Percentiles rank a stretch among this genome's conserved stretches.
Evolutionary conservation across 2,329 filamentous ascomycete species (phyloP).

Genomic region (Ophiostoma tasmaniense): DNA sequence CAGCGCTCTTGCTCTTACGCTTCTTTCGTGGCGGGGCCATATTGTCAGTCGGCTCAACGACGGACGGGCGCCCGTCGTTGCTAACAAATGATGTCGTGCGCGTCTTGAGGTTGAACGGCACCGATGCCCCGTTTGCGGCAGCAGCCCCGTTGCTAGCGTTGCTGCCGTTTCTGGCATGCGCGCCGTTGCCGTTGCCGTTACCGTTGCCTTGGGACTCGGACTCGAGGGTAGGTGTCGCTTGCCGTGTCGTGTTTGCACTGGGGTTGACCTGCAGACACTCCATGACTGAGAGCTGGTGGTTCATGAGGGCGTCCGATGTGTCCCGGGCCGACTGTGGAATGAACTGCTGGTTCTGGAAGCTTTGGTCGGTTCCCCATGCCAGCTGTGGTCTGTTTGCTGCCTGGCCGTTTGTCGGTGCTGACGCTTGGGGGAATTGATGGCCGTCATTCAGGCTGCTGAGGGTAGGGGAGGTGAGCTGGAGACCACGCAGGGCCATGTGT

Average conservation of each 20-base stretch:
- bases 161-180: neutral
- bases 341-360: conserved; percentile 48
- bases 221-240: conserved; percentile 42
- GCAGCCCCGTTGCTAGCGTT: neutral
- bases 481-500: neutral
- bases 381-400: conserved; percentile 19
- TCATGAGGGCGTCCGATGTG: conserved; percentile 48
- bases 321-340: conserved; percentile 48
- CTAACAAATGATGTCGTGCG: conserved; percentile 23
- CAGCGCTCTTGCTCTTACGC: conserved; percentile 40
- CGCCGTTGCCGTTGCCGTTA: conserved; percentile 19
- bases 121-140: conserved; percentile 14
- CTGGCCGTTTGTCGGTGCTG: neutral
- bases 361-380: conserved; percentile 54
- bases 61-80: conserved; percentile 21
- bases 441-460: neutral
- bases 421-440: neutral
- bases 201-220: conserved; percentile 1
- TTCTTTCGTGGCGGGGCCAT: conserved; percentile 42
- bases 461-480: neutral
- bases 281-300: conserved; percentile 47
- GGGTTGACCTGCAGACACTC: conserved; percentile 48
- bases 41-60: conserved; percentile 6
- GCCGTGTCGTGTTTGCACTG: conserved; percentile 52
- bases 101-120: conserved; percentile 22